Conservation (phyloP, 805 yeast species). For the Starmerella vitae region DNA sequence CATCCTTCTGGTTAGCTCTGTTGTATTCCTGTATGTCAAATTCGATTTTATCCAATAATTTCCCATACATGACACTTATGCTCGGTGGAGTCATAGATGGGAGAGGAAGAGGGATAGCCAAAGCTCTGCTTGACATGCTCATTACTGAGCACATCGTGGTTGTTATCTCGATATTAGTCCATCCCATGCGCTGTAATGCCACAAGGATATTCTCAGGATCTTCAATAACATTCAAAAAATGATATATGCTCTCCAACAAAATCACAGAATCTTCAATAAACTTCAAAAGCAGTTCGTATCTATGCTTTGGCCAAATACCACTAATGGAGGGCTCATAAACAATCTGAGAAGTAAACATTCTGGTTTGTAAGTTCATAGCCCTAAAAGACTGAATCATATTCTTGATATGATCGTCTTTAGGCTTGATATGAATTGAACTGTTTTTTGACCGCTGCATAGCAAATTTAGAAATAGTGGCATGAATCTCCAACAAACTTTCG, state of each 20-base stretch:
- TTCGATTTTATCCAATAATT: not conserved
- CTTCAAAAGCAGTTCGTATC: slow-evolving; percentile 20
- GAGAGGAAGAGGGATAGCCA: slow-evolving; percentile 20
- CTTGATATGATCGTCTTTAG: slow-evolving; percentile 17
- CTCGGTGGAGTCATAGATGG: slow-evolving; percentile 26
- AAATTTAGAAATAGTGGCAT: slow-evolving; percentile 23
- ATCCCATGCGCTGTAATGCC: slow-evolving; percentile 20
- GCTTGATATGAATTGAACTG: slow-evolving; percentile 15
- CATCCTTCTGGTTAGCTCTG: not conserved
- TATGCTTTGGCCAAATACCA: slow-evolving; percentile 26
- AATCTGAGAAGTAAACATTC: slow-evolving; percentile 5
- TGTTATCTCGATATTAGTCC: slow-evolving; percentile 21
- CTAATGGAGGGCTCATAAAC: slow-evolving; percentile 25
- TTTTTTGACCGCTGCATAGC: slow-evolving; percentile 20
- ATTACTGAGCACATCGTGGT: slow-evolving; percentile 23
- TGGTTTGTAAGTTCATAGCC: slow-evolving; percentile 7
- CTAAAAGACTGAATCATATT: slow-evolving; percentile 11
- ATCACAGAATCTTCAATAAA: slow-evolving; percentile 19
- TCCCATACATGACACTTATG: slow-evolving; percentile 10
- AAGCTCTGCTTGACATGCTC: slow-evolving; percentile 22
- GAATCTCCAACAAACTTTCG: slow-evolving; percentile 20
- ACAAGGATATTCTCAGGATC: slow-evolving; percentile 16
- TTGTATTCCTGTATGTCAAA: not conserved
- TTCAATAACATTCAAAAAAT: slow-evolving; percentile 20
- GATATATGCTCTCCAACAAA: slow-evolving; percentile 16